These are phyloP conservation scores for Fomitopsis betulina DNA, from an alignment of 1,284 basidiomycete genomes.

Conservation along the genomic window DNA sequence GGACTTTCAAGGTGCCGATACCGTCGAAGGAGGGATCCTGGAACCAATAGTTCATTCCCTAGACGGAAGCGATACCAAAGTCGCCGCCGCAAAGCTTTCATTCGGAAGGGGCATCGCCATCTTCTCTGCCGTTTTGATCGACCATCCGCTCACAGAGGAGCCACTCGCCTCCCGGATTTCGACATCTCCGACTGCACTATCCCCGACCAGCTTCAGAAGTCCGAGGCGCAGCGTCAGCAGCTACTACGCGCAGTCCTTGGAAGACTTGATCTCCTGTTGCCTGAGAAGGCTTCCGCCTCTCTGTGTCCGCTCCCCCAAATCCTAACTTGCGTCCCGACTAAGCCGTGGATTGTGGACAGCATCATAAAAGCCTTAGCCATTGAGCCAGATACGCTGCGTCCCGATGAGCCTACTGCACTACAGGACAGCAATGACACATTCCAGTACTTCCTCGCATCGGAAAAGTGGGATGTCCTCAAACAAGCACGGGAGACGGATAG, in stretches of 20 bases:
- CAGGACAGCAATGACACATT: slow-evolving; percentile 67
- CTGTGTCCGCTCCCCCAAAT: slow-evolving; percentile 48
- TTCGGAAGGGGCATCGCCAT: slow-evolving; percentile 56
- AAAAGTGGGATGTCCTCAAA: slow-evolving; percentile 33
- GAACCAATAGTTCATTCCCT: slow-evolving; percentile 32
- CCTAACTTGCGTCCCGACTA: slow-evolving; percentile 37
- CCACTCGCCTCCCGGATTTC: slow-evolving; percentile 34
- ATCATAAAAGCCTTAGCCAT: slow-evolving; percentile 35
- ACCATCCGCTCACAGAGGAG: slow-evolving; percentile 49
- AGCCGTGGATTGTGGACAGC: slow-evolving; percentile 30
- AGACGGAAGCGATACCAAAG: slow-evolving; percentile 18
- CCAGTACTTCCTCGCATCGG: slow-evolving; percentile 42
- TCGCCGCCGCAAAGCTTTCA: slow-evolving; percentile 47
- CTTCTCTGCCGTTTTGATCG: slow-evolving; percentile 62
- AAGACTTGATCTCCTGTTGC: slow-evolving; percentile 43
- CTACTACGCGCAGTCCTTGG: slow-evolving; percentile 42
- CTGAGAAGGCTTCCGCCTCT: slow-evolving; percentile 21
- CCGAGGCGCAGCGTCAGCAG: slow-evolving; percentile 33
- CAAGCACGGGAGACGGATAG: slow-evolving; percentile 23
- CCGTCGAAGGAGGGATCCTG: slow-evolving; percentile 16
- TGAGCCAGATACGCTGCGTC: slow-evolving; percentile 14
- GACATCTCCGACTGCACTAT: slow-evolving; percentile 22
- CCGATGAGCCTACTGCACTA: slow-evolving; percentile 30
- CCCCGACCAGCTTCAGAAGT: slow-evolving; percentile 29
- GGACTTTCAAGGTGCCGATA: slow-evolving; percentile 21